Conservation (phyloP, 2,329 filamentous ascomycete species). For the Hyphodiscus sp. region DNA sequence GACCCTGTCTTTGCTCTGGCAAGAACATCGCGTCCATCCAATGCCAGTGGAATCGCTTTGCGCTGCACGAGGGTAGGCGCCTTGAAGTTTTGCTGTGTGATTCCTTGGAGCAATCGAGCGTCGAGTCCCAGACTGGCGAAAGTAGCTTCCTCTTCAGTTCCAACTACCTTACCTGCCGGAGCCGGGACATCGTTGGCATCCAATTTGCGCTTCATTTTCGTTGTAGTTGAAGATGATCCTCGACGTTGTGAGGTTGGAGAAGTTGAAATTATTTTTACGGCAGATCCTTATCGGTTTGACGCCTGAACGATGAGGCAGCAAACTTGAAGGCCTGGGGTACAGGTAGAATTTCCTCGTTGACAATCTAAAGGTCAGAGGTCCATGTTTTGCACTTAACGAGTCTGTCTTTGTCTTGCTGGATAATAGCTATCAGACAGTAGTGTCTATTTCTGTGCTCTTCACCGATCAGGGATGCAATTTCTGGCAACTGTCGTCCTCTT, state of each 20-base stretch:
- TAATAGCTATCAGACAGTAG: no score
- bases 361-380: no score
- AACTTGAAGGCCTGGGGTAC: neutral
- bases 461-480: no score
- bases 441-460: no score
- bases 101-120: conserved; percentile 74
- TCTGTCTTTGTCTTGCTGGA: no score
- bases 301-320: neutral
- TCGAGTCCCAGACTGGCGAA: conserved; percentile 80
- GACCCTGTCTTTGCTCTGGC: conserved; percentile 92
- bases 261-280: neutral
- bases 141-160: conserved; percentile 33
- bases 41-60: conserved; percentile 78
- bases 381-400: no score
- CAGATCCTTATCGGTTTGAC: neutral
- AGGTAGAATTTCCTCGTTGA: no score
- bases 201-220: conserved; percentile 55
- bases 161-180: conserved; percentile 28
- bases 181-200: conserved; percentile 47
- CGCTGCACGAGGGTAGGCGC: conserved; percentile 85
- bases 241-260: neutral
- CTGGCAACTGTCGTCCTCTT: no score
- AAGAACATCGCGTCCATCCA: conserved; percentile 83
- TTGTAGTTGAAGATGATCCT: neutral
- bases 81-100: conserved; percentile 77